Percentiles rank a stretch among this genome's conserved stretches.
Conservation (phyloP, 768 basidiomycete species). For the Rhizopogon roseolus region DNA sequence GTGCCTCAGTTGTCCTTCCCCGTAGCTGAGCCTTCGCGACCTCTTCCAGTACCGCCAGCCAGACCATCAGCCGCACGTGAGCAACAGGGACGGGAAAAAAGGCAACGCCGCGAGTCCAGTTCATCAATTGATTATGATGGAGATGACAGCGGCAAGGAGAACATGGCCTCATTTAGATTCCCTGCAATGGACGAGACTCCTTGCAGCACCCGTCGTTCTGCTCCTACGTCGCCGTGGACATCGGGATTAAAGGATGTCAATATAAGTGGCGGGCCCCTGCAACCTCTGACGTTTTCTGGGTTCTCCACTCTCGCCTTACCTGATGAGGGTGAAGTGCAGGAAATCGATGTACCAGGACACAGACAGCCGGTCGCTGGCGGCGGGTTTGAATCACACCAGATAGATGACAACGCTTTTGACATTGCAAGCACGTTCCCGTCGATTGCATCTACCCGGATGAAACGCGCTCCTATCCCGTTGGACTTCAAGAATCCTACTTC, state of each 20-base stretch:
- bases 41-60: conserved; percentile 34
- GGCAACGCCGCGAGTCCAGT: conserved; percentile 55
- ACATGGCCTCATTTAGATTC: conserved; percentile 76
- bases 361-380: conserved; percentile 7
- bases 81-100: conserved; percentile 76
- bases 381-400: conserved; percentile 8
- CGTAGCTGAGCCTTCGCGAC: conserved; percentile 26
- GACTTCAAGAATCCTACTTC: conserved; percentile 67
- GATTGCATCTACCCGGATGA: conserved; percentile 30
- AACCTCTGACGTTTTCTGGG: conserved; percentile 63
- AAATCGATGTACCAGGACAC: conserved; percentile 2
- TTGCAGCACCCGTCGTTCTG: conserved; percentile 42
- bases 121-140: conserved; percentile 26
- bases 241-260: conserved; percentile 20
- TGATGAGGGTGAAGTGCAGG: conserved; percentile 8
- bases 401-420: conserved; percentile 8
- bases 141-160: conserved; percentile 50
- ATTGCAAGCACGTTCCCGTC: conserved; percentile 6
- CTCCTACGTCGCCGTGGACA: conserved; percentile 33
- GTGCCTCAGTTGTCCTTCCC: conserved; percentile 51
- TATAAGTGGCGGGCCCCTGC: conserved; percentile 18
- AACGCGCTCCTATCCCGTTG: conserved; percentile 72
- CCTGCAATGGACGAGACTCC: conserved; percentile 51
- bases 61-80: conserved; percentile 17
- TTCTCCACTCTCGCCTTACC: conserved; percentile 39